phyloP scores from a whole-genome alignment of 179 eudicot species.

The Gypsophila paniculata region DNA sequence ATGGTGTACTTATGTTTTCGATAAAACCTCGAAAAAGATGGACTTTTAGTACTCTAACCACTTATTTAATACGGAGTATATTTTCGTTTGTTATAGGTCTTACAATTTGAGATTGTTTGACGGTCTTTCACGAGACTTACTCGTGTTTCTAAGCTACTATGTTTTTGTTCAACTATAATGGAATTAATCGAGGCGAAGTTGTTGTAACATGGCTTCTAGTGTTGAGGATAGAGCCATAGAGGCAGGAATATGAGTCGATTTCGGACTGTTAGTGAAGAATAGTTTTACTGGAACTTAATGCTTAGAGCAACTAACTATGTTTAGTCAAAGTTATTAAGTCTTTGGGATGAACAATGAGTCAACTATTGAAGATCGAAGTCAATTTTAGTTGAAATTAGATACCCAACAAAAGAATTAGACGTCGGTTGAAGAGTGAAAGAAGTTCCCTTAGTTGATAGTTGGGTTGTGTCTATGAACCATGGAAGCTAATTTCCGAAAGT shows the following conservation, averaged over 20 bases:
- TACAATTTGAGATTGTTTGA: no score
- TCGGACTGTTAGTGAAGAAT: background rate
- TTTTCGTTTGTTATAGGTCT: no score
- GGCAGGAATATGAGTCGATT: background rate
- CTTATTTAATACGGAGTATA: no score
- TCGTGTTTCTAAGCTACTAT: no score
- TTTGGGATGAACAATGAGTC: background rate
- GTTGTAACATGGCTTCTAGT: background rate
- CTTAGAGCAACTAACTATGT: background rate
- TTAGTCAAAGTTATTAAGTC: background rate
- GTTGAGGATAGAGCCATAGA: background rate
- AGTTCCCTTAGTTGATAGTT: background rate
- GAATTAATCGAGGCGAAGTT: background rate
- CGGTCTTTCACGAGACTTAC: no score
- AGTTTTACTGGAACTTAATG: background rate
- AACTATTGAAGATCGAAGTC: background rate
- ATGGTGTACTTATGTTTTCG: no score
- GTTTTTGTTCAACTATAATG: background rate
- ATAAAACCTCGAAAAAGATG: no score
- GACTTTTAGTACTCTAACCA: no score
- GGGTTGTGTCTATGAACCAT: background rate
- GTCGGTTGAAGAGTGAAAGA: background rate
- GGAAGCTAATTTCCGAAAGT: background rate
- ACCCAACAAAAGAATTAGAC: background rate
- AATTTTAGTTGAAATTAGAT: background rate